Evolutionary conservation across 192 early-diverging fungal species (phyloP).

Genomic region (Coemansia sp.): DNA sequence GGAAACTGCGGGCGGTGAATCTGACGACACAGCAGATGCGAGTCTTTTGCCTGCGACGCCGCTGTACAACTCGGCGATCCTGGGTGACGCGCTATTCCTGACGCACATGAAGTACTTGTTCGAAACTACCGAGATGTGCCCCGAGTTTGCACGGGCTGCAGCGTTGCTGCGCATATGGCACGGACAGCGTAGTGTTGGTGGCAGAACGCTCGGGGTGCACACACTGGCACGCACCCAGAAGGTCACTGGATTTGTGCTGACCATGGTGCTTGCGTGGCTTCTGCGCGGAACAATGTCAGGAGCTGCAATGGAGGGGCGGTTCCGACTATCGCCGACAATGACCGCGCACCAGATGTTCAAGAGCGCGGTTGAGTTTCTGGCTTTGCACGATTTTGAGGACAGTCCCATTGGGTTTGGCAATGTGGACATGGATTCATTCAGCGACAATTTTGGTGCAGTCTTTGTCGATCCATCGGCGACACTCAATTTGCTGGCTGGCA

Average conservation of each 20-base stretch:
- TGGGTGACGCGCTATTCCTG: conserved; percentile 73
- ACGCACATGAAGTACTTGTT: conserved; percentile 78
- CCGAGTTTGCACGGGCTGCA: conserved; percentile 78
- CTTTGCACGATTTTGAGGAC: conserved; percentile 44
- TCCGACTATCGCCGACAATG: conserved; percentile 67
- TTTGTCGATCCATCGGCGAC: conserved; percentile 82
- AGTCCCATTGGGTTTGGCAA: conserved; percentile 27
- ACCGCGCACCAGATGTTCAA: conserved; percentile 85
- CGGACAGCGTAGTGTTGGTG: conserved; percentile 62
- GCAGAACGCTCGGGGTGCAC: conserved; percentile 25
- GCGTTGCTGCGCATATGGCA: conserved; percentile 85
- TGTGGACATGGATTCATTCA: conserved; percentile 56
- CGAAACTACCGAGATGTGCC: conserved; percentile 66
- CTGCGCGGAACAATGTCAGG: conserved; percentile 55
- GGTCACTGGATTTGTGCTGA: conserved; percentile 77
- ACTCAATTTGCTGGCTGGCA: conserved; percentile 79
- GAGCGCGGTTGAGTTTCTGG: conserved; percentile 82
- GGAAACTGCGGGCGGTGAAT: background rate
- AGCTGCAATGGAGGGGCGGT: conserved; percentile 52
- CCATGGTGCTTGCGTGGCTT: conserved; percentile 87
- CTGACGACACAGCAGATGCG: conserved; percentile 7
- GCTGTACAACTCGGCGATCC: conserved; percentile 83
- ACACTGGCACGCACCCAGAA: conserved; percentile 15
- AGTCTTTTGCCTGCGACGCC: conserved; percentile 65
- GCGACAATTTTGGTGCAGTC: conserved; percentile 68